Evolutionary conservation across 441 rosid genomes (phyloP), one percentile per base, ranked within the genome.

Genomic region (Corymbia calophylla): DNA sequence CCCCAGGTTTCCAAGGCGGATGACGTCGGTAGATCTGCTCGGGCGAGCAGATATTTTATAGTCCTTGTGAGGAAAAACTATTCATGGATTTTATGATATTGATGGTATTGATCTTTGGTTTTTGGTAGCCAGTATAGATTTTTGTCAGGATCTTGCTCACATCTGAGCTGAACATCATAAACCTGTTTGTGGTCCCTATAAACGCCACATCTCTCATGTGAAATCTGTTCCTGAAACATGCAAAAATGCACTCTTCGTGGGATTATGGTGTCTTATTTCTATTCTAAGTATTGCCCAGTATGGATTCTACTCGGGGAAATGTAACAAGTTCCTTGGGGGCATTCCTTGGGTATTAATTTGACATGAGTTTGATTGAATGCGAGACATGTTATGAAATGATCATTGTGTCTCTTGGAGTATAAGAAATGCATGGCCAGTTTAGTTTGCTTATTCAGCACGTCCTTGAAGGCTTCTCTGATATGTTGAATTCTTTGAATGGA

Each of bases 1-100:
- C 99, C 96, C 97, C 12, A 94, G 99, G 90, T 95, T 96, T 90
- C 99, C 98, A 1, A 92, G 99, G 92, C 94, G 94, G 92, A 96
- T 96, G 97, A 96, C 98, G 62, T 88, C 94, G 86, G 92, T 91
- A 25, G 98, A 97, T 90, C 95, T 97, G 97, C 96, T 96, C 49
- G 97, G 95, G 89, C 96, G 97, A 47, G 91, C 96, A 7, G 97
- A 96, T 66, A 94, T 97, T 54, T 35, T 94, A 47, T 95, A 92
- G 93, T 82, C 84, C 81, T 31, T 25, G 51, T 47, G 21, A 55
- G 84, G 32, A 19, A 4, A 25, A 32, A 93, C 29, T 11, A 6
- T 77, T 77, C 44, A 86, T 54, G 87, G n/a, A 86, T 16, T 54
- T 11, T 12, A 35, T 53, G 49, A 55, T 32, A 27, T 32, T 86